Conservation (phyloP, 1,284 basidiomycete genomes). For the Marasmius oreades region DNA sequence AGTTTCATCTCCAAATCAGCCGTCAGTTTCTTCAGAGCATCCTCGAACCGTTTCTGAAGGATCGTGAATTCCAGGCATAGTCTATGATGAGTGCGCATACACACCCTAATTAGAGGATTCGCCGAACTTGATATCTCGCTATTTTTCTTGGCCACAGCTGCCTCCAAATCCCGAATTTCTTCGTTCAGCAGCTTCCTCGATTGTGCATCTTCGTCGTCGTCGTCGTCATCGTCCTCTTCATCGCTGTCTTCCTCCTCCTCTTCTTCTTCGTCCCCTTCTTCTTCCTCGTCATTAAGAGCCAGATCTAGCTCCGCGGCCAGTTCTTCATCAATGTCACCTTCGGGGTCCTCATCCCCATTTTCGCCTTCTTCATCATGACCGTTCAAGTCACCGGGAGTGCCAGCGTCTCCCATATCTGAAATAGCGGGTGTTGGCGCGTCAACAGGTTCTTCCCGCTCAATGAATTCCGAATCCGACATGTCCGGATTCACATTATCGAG, state of each 20-base stretch:
- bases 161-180: conserved; percentile 87
- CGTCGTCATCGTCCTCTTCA: conserved; percentile 68
- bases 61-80: conserved; percentile 9
- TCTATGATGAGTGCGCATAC: conserved; percentile 15
- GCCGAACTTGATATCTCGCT: conserved; percentile 82
- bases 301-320: conserved; percentile 72
- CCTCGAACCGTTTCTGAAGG: conserved; percentile 86
- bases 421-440: conserved; percentile 64
- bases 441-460: conserved; percentile 61
- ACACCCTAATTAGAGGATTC: conserved; percentile 85
- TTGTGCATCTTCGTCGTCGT: conserved; percentile 69
- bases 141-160: conserved; percentile 84
- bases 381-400: conserved; percentile 52
- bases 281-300: conserved; percentile 68
- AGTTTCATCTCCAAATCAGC: conserved; percentile 85
- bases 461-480: conserved; percentile 81
- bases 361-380: conserved; percentile 62
- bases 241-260: conserved; percentile 70
- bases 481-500: conserved; percentile 85
- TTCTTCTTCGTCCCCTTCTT: conserved; percentile 57
- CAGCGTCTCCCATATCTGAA: conserved; percentile 62
- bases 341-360: conserved; percentile 45
- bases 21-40: conserved; percentile 83
- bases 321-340: conserved; percentile 77
- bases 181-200: conserved; percentile 80